These are phyloP conservation scores for Kickxella alabastrina DNA, from an alignment of 192 early-diverging fungal genomes.

Conservation along the genomic window DNA sequence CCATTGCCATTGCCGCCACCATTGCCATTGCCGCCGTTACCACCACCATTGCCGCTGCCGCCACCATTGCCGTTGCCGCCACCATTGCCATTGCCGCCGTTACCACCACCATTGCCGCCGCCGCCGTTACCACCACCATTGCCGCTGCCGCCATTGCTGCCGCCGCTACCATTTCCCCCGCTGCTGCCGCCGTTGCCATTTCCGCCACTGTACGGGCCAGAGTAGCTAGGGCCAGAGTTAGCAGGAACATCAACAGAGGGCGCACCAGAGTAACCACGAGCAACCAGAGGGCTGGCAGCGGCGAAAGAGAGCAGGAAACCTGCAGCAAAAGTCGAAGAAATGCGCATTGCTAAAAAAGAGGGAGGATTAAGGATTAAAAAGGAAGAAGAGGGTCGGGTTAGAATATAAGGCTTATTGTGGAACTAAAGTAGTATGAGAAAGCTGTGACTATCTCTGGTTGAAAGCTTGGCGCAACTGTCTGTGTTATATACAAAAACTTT, in stretches of 20 bases:
- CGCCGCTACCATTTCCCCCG: constrained; percentile 10
- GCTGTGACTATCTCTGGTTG: too few relatives aligned
- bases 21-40: not conserved
- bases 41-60: not conserved
- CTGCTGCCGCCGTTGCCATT: constrained; percentile 8
- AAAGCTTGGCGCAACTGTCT: too few relatives aligned
- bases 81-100: constrained; percentile 5
- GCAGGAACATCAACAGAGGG: too few relatives aligned
- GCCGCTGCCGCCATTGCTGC: constrained; percentile 5
- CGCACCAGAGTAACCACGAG: too few relatives aligned
- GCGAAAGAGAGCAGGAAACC: constrained; percentile 22
- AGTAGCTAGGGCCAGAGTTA: constrained; percentile 9
- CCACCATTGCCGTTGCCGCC: constrained; percentile 10
- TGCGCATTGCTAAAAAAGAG: constrained; percentile 20
- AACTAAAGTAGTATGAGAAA: too few relatives aligned
- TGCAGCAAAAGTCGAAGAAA: constrained; percentile 25
- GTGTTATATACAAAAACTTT: too few relatives aligned
- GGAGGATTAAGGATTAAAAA: too few relatives aligned
- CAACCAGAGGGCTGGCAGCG: constrained; percentile 18
- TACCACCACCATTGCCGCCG: not conserved
- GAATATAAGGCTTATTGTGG: too few relatives aligned
- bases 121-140: constrained; percentile 7
- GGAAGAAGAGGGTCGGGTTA: too few relatives aligned
- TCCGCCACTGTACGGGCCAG: constrained; percentile 3
- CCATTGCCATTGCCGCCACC: constrained; percentile 8